Conservation (phyloP, 495 filamentous ascomycete species). For the Penicillium turbatum region DNA sequence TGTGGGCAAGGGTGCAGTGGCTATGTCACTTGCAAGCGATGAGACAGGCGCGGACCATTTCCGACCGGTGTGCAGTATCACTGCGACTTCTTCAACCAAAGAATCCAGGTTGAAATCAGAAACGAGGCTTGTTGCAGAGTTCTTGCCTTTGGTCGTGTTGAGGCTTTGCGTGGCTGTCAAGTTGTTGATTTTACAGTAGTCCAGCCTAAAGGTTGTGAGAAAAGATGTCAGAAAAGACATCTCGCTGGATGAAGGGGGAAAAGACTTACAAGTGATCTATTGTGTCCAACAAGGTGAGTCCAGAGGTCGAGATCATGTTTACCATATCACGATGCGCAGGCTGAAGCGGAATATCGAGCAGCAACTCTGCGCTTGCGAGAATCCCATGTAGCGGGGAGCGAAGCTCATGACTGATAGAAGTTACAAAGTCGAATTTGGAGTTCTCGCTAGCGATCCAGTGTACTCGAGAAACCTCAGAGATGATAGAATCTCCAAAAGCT, state of each 20-base stretch:
- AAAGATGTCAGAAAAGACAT: neutral
- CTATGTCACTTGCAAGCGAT: neutral
- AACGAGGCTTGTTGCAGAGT: neutral
- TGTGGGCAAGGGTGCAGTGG: neutral
- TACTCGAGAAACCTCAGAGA: slow-evolving; percentile 55
- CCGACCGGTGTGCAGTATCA: slow-evolving; percentile 46
- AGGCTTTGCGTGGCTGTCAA: slow-evolving; percentile 15
- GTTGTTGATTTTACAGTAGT: slow-evolving; percentile 57
- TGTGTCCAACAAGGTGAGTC: slow-evolving; percentile 21
- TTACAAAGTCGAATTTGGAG: slow-evolving; percentile 66
- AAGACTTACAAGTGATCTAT: slow-evolving; percentile 16
- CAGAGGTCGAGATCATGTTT: slow-evolving; percentile 58
- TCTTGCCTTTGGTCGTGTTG: slow-evolving; percentile 1
- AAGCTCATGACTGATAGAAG: slow-evolving; percentile 69
- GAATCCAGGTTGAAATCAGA: slow-evolving; percentile 33
- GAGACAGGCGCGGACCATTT: neutral
- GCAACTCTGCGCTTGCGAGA: slow-evolving; percentile 58
- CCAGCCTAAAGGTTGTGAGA: slow-evolving; percentile 31
- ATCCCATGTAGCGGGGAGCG: slow-evolving; percentile 69
- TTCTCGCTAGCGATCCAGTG: slow-evolving; percentile 45
- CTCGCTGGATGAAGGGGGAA: neutral
- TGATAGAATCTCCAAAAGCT: slow-evolving; percentile 57
- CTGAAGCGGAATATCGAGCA: slow-evolving; percentile 53
- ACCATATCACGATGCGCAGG: slow-evolving; percentile 53
- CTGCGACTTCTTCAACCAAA: slow-evolving; percentile 51